Conservation (phyloP, 371 early-diverging fungal species). For the Parasitella parasitica region DNA sequence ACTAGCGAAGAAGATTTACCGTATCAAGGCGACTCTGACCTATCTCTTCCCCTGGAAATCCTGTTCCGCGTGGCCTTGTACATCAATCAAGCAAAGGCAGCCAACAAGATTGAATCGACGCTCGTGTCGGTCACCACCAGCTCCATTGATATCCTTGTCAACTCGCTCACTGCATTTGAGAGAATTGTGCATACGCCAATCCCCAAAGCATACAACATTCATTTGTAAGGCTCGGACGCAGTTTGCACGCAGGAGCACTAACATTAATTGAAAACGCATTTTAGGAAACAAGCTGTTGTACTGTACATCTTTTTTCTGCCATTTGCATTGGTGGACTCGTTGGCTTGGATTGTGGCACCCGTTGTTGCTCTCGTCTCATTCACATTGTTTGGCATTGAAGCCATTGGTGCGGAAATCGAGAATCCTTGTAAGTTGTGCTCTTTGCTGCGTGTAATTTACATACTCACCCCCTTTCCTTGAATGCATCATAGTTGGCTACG, state of each 20-base stretch:
- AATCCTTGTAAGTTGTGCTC: conserved; percentile 34
- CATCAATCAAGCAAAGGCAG: conserved; percentile 46
- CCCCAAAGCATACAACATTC: conserved; percentile 79
- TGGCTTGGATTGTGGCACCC: conserved; percentile 59
- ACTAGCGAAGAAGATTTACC: conserved; percentile 42
- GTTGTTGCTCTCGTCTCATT: conserved; percentile 65
- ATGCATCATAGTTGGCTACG: conserved; percentile 73
- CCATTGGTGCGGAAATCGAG: conserved; percentile 55
- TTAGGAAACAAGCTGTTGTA: conserved; percentile 67
- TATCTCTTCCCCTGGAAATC: conserved; percentile 63
- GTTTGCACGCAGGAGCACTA: no score
- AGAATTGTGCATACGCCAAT: conserved; percentile 77
- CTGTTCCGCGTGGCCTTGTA: conserved; percentile 54
- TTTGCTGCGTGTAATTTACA: conserved; percentile 6
- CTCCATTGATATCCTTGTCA: conserved; percentile 54
- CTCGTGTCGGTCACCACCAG: conserved; percentile 47
- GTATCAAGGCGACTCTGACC: conserved; percentile 40
- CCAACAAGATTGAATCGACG: conserved; percentile 51
- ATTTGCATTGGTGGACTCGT: conserved; percentile 61
- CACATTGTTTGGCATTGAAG: conserved; percentile 75
- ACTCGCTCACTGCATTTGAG: conserved; percentile 71
- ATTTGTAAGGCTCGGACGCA: conserved; percentile 57
- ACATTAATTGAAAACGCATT: no score
- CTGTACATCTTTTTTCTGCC: conserved; percentile 71
- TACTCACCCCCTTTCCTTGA: no score